phyloP scores from a whole-genome alignment of 2,329 filamentous ascomycete species.

The Fusarium clavum region DNA sequence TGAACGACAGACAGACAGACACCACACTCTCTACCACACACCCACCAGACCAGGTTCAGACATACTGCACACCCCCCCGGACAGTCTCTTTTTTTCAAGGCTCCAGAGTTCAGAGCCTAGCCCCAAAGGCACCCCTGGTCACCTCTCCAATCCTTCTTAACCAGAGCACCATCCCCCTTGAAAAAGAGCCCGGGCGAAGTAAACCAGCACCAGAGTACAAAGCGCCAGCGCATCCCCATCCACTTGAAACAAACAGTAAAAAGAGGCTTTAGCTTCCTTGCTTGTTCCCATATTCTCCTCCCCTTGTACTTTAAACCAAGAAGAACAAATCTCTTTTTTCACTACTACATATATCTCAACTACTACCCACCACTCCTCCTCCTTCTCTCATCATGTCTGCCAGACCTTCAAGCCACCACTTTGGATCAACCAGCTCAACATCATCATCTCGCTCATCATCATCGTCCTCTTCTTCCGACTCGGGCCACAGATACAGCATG shows the following conservation, averaged over 20 bases:
- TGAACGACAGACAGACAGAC: background rate
- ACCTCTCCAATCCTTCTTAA: constrained; percentile 27
- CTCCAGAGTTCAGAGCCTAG: constrained; percentile 37
- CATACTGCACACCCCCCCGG: constrained; percentile 22
- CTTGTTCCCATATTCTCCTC: constrained; percentile 1
- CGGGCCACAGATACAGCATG: constrained; percentile 60
- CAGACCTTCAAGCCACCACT: constrained; percentile 39
- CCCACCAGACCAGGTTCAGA: background rate
- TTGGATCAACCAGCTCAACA: constrained; percentile 41
- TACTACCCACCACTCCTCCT: constrained; percentile 33
- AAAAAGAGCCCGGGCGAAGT: constrained; percentile 18
- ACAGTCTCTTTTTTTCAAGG: constrained; percentile 31
- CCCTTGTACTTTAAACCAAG: background rate
- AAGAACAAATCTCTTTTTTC: constrained; percentile 3
- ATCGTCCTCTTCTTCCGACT: constrained; percentile 44
- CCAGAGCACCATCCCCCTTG: constrained; percentile 31
- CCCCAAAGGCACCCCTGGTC: constrained; percentile 21
- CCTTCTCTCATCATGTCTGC: constrained; percentile 32
- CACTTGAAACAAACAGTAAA: constrained; percentile 27
- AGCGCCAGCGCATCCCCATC: constrained; percentile 38
- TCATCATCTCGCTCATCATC: constrained; percentile 37
- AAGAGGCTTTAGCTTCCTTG: constrained; percentile 28
- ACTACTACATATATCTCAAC: constrained; percentile 25
- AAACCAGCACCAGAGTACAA: constrained; percentile 21
- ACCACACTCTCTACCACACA: background rate